A percentile compares a stretch with the other conserved stretches of the same genome.
These are phyloP conservation scores for Dendrocalamus latiflorus DNA, from an alignment of 202 grass and related monocot genomes.

Conservation along the genomic window DNA sequence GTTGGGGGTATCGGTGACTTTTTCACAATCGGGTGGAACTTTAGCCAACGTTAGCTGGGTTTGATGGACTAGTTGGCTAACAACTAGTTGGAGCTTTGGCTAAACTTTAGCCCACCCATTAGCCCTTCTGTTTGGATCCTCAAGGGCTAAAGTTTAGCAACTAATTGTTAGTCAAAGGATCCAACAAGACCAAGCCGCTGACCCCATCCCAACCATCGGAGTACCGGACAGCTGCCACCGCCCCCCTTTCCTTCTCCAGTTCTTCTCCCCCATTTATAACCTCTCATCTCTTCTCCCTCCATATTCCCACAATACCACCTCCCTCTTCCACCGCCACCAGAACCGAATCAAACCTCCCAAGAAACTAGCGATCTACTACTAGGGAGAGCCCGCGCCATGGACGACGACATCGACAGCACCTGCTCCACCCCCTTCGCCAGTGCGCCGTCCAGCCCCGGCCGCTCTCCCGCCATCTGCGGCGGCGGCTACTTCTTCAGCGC, in stretches of 20 bases:
- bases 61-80: too few relatives aligned
- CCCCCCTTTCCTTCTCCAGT: background rate
- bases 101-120: too few relatives aligned
- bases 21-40: too few relatives aligned
- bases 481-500: slow-evolving; percentile 88
- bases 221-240: background rate
- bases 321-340: background rate
- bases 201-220: background rate
- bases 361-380: background rate
- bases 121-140: too few relatives aligned
- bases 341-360: background rate
- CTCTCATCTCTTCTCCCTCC: too few relatives aligned
- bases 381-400: slow-evolving; percentile 20
- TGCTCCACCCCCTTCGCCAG: slow-evolving; percentile 82
- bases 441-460: slow-evolving; percentile 62
- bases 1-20: too few relatives aligned
- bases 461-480: slow-evolving; percentile 14
- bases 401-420: slow-evolving; percentile 68
- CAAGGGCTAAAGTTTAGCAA: too few relatives aligned
- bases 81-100: too few relatives aligned
- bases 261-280: too few relatives aligned
- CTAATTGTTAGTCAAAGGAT: too few relatives aligned
- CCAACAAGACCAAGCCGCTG: background rate
- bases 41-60: too few relatives aligned
- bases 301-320: background rate